Conservation (phyloP, 208 protist genomes). For the Herpetomonas tarakana region DNA sequence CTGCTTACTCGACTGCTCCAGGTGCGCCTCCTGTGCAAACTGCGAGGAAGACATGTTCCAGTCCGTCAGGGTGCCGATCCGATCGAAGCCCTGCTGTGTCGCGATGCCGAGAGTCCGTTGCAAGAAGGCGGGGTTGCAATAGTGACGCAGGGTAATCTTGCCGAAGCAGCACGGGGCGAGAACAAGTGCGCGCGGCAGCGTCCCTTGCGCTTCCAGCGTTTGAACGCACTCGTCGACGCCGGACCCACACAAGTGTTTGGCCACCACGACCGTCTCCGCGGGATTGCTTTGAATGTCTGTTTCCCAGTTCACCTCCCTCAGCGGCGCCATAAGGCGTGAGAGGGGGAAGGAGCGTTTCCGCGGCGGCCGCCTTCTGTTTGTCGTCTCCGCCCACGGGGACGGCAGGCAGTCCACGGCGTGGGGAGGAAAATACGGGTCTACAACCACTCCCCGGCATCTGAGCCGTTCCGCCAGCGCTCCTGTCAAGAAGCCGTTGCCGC, state of each 20-base stretch:
- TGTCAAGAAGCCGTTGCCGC: slow-evolving; percentile 44
- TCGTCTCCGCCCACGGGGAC: slow-evolving; percentile 16
- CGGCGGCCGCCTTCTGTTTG: slow-evolving; percentile 11
- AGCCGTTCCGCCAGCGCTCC: slow-evolving; percentile 33
- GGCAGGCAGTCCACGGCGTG: slow-evolving; percentile 40
- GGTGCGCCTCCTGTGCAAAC: neutral
- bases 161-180: slow-evolving; percentile 49
- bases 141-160: slow-evolving; percentile 23
- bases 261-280: slow-evolving; percentile 23
- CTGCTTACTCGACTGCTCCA: neutral
- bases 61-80: slow-evolving; percentile 29
- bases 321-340: slow-evolving; percentile 10
- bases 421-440: slow-evolving; percentile 36
- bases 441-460: slow-evolving; percentile 26
- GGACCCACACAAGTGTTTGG: slow-evolving; percentile 56
- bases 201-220: slow-evolving; percentile 14
- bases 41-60: slow-evolving; percentile 31
- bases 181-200: slow-evolving; percentile 28
- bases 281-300: slow-evolving; percentile 9
- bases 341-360: slow-evolving; percentile 8
- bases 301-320: slow-evolving; percentile 26
- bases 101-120: slow-evolving; percentile 3
- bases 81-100: slow-evolving; percentile 9
- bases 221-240: slow-evolving; percentile 35
- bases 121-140: slow-evolving; percentile 31